Evolutionary conservation across 2,329 filamentous ascomycete genomes (phyloP), one percentile per base, ranked within the genome.

Genomic region (Colletotrichum sp.): DNA sequence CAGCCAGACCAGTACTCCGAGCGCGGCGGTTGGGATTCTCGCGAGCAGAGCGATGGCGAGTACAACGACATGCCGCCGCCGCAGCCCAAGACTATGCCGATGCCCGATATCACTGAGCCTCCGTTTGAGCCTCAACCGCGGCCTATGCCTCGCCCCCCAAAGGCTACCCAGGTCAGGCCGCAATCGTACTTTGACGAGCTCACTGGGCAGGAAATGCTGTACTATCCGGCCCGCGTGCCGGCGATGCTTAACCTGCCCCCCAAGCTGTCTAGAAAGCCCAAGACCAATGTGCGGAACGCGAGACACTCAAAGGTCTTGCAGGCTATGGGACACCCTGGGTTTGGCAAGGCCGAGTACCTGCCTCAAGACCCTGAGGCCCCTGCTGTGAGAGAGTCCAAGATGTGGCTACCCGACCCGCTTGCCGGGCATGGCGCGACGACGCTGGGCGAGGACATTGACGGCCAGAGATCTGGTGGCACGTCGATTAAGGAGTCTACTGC

Each of bases 171-270:
- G 78, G 82, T 84, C 4, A 84, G 86, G 21, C 89, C 91, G 13
- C 88, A 90, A 77, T 92, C 92, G 1, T 93, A 92, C 82, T 85
- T 91, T 80, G 89, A 93, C 81, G 91, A 92, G 3, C 87, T 89
- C 30, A 93, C 93, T 2, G 93, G 92, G 6, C 92, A 96, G 78
- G 89, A 93, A 79, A 98, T 99, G 95, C 92, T 98, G 12, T 99
- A 94, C 85, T 99, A 99, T 83, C 97, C 97, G 16, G 97, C 97
- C 4, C 96, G 95, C 2, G 97, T 99, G 4, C 97, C 97, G 4
- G 93, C 94, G 77, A 96, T 98, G 93, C 90, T 99, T 73, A 99
- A 98, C 80, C 87, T 99, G 14, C 97, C 97, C 1, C 95, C 96
- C 60, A 95, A 95, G 80, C 87, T 99, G 67, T 98, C 96, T 1